Percentiles rank a stretch among this genome's conserved stretches.
Conservation (phyloP, 2,329 filamentous ascomycete species). For the Penicillium sp. region DNA sequence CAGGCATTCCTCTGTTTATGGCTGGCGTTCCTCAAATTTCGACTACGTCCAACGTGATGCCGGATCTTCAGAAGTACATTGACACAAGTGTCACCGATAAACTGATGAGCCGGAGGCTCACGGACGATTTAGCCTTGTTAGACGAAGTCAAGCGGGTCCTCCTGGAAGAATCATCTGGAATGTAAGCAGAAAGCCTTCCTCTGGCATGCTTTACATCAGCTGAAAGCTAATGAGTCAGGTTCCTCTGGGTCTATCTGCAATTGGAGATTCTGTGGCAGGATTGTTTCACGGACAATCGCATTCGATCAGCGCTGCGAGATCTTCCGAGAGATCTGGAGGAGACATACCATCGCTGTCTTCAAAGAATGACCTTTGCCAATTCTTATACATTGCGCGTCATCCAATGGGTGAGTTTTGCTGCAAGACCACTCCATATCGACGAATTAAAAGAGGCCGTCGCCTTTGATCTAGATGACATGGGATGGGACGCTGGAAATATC, state of each 20-base stretch:
- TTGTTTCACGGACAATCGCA: conserved; percentile 28
- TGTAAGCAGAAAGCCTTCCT: not conserved
- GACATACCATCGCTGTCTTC: conserved; percentile 27
- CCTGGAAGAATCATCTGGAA: conserved; percentile 7
- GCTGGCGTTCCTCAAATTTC: conserved; percentile 28
- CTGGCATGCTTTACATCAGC: not conserved
- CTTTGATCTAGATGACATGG: conserved; percentile 24
- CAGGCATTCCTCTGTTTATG: conserved; percentile 24
- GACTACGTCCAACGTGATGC: conserved; percentile 25
- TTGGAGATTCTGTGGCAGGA: conserved; percentile 34
- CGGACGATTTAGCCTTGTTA: conserved; percentile 15
- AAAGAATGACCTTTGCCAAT: conserved; percentile 22
- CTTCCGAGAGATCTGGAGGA: conserved; percentile 32
- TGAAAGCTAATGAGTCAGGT: conserved; percentile 20
- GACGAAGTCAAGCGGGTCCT: not conserved
- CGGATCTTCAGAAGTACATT: conserved; percentile 31
- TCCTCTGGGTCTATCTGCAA: conserved; percentile 33
- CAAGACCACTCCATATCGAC: conserved; percentile 30
- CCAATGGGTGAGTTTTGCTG: conserved; percentile 33
- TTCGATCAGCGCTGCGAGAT: conserved; percentile 18
- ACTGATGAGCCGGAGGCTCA: conserved; percentile 25
- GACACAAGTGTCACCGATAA: conserved; percentile 28
- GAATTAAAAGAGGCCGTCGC: conserved; percentile 32
- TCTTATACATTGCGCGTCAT: conserved; percentile 22
- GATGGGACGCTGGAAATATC: conserved; percentile 25